Evolutionary conservation across 345 rosid genomes (phyloP).

Genomic region (Cochlearia excelsa): DNA sequence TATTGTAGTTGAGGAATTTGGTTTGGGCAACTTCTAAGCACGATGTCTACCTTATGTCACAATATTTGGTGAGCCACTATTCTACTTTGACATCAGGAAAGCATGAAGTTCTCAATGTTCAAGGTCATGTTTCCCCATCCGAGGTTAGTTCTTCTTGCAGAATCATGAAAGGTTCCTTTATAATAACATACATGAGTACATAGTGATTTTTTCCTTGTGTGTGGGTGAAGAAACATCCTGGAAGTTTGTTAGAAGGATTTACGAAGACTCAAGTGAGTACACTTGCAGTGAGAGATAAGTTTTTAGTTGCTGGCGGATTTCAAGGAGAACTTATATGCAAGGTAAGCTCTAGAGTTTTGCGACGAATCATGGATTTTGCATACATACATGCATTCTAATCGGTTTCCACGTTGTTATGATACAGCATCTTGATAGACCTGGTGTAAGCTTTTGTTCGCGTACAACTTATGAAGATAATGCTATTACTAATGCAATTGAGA

Average conservation of each 20-base stretch:
- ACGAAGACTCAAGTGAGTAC: conserved; percentile 59
- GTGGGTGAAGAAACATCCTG: conserved; percentile 48
- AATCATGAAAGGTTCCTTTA: background rate
- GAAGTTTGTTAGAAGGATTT: conserved; percentile 56
- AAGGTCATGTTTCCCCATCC: conserved; percentile 70
- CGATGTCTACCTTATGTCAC: conserved; percentile 56
- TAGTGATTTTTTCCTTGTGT: background rate
- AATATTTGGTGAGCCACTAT: conserved; percentile 61
- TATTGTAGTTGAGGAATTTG: conserved; percentile 73
- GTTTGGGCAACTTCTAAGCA: conserved; percentile 68
- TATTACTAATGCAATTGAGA: conserved; percentile 91
- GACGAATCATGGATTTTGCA: conserved; percentile 3
- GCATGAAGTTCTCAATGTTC: conserved; percentile 64
- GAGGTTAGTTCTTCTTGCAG: conserved; percentile 45
- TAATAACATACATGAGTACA: background rate
- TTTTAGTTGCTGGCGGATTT: conserved; percentile 60
- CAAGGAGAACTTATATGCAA: conserved; percentile 66
- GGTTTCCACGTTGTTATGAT: conserved; percentile 16
- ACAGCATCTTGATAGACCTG: conserved; percentile 83
- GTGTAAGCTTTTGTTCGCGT: conserved; percentile 42
- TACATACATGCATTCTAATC: conserved; percentile 1
- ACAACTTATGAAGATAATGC: conserved; percentile 88
- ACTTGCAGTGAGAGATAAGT: conserved; percentile 49
- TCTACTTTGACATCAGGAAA: conserved; percentile 52
- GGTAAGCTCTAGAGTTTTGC: conserved; percentile 32